Evolutionary conservation across 768 basidiomycete genomes (phyloP).

Genomic region (Suillus subalutaceus): DNA sequence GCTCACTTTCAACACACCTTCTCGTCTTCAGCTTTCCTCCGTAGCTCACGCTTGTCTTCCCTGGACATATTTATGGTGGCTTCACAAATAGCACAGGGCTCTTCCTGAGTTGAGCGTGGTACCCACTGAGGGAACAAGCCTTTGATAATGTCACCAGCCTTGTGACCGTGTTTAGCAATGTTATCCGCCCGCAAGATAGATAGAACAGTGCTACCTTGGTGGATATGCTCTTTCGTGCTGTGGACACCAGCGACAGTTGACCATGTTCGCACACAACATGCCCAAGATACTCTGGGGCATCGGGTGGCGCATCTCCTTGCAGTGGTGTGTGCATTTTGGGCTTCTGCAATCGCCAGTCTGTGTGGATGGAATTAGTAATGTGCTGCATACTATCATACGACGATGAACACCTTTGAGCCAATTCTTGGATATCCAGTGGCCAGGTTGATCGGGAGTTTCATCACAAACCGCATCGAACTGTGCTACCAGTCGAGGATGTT

Average conservation of each 20-base stretch:
- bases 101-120: conserved; percentile 51
- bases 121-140: conserved; percentile 67
- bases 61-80: conserved; percentile 53
- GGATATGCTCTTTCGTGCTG: conserved; percentile 65
- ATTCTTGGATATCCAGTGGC: conserved; percentile 75
- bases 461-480: conserved; percentile 59
- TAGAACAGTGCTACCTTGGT: conserved; percentile 44
- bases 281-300: conserved; percentile 51
- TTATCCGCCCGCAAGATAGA: not conserved
- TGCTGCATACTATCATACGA: conserved; percentile 11
- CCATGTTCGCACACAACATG: conserved; percentile 80
- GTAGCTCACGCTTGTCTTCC: conserved; percentile 62
- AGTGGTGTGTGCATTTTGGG: conserved; percentile 75
- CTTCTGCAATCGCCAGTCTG: conserved; percentile 73
- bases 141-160: conserved; percentile 63
- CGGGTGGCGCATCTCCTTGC: conserved; percentile 68
- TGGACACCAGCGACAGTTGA: conserved; percentile 54
- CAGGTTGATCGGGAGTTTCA: conserved; percentile 42
- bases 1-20: conserved; percentile 51
- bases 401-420: conserved; percentile 71
- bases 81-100: conserved; percentile 68
- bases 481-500: conserved; percentile 65
- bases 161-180: conserved; percentile 18
- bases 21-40: conserved; percentile 75
- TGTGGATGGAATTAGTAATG: conserved; percentile 12